Conservation (phyloP, 257 asterid genomes). For the Linaria vulgaris region DNA sequence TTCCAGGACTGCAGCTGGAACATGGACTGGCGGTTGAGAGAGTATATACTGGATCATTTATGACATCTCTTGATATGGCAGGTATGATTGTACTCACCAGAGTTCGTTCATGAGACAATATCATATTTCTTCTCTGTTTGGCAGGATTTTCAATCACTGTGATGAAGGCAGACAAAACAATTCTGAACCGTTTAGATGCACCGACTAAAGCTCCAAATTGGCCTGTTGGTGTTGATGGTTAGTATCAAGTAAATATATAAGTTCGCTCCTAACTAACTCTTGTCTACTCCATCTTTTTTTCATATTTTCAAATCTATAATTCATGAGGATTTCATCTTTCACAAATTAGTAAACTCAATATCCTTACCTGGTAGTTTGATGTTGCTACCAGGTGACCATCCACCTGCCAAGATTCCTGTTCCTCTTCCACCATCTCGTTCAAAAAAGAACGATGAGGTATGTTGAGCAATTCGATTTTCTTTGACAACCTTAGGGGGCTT, state of each 20-base stretch:
- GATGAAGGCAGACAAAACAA: slow-evolving; percentile 76
- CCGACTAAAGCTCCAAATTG: slow-evolving; percentile 95
- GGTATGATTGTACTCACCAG: slow-evolving; percentile 40
- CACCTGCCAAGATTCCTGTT: slow-evolving; percentile 93
- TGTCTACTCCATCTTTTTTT: slow-evolving; percentile 2
- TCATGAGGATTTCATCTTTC: neutral
- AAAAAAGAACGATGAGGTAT: slow-evolving; percentile 74
- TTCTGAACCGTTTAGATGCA: slow-evolving; percentile 78
- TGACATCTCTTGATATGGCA: slow-evolving; percentile 99
- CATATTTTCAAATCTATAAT: slow-evolving; percentile 4
- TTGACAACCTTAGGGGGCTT: slow-evolving; percentile 6
- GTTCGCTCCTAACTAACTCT: neutral
- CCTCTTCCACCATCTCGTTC: slow-evolving; percentile 74
- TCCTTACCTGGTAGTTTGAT: slow-evolving; percentile 22
- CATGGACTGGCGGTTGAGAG: slow-evolving; percentile 97
- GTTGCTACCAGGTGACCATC: slow-evolving; percentile 67
- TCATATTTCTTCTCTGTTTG: slow-evolving; percentile 18
- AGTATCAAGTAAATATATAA: slow-evolving; percentile 30
- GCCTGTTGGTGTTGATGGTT: slow-evolving; percentile 95
- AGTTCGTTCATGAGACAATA: slow-evolving; percentile 17
- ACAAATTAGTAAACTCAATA: slow-evolving; percentile 7
- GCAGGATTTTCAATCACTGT: slow-evolving; percentile 92
- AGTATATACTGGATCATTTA: slow-evolving; percentile 95
- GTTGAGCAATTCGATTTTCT: slow-evolving; percentile 12
- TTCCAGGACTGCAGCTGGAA: slow-evolving; percentile 86